Base-by-base conservation (phyloP, 1,139 yeast genomes). In the Tardiomyces depauwii region DNA sequence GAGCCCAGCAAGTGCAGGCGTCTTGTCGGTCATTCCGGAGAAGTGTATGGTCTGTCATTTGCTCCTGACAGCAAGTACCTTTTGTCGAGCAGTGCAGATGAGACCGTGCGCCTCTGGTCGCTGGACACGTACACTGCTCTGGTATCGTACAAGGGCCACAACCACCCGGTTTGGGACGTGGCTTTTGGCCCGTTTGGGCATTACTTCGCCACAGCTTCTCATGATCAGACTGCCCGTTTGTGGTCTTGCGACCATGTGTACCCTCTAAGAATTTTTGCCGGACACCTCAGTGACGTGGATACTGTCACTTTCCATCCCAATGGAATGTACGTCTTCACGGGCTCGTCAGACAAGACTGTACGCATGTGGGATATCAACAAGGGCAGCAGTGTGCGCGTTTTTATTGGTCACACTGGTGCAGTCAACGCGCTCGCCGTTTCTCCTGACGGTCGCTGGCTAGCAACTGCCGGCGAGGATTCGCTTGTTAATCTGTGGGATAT, bases 221-320 rank as follows among this genome's bases (percentile, higher is more conserved):
- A 89, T 60, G 99, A 93, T 61, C 96, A 89, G 63, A 93, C 98
- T 0, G 98, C 97, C 0, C 73, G 97, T 52, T 71, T 93, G 50
- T 93, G 99, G 99, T 89, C 96, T 38, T 88, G 96, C 51, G 98
- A 93, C 63, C 99, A 93, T 65, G 89, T 93, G 42, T 89, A 91
- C 62, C 97, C 98, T 32, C 72, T 93, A 55, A 73, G 98, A 55
- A 87, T 93, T 38, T 89, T 93, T 71, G 97, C 97, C 0, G 99
- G 99, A 0, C 99, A 93, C 65, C 76, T 89, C 56, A 85, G 88
- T 59, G 99, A 93, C 67, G 98, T 93, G 41, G 98, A 93, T 61
- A 80, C 91, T 56, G 95, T 91, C 39, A 82, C 82, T 44, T 93
- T 91, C 74, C 98, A 93, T 67, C 98, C 98, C 19, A 93, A 93